phyloP scores from a whole-genome alignment of 208 protist species.

The Crithidia acanthocephali region DNA sequence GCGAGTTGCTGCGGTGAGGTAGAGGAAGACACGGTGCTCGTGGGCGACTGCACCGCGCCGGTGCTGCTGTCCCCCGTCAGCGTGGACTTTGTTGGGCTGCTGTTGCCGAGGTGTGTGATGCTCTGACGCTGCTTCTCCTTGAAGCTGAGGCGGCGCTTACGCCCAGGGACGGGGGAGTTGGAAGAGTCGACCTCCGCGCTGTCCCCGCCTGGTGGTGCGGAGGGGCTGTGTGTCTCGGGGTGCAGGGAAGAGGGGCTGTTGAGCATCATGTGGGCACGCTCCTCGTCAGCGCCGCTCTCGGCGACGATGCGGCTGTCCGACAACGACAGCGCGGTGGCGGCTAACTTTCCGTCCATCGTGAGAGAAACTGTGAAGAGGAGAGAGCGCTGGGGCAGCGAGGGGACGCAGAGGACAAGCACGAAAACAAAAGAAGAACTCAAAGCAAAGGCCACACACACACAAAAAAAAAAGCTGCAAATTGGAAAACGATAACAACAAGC shows the following conservation, averaged over 20 bases:
- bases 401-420: too few relatives aligned
- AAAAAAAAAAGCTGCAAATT: too few relatives aligned
- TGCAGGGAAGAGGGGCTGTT: background rate
- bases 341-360: too few relatives aligned
- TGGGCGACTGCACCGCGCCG: background rate
- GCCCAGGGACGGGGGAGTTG: background rate
- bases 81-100: too few relatives aligned
- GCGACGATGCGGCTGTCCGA: background rate
- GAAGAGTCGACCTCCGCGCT: background rate
- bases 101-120: background rate
- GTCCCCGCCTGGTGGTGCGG: background rate
- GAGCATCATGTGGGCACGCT: background rate
- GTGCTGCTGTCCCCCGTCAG: background rate
- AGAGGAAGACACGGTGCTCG: slow-evolving; percentile 2
- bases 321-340: background rate
- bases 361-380: too few relatives aligned
- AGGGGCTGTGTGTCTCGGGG: background rate
- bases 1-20: background rate
- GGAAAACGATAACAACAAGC: too few relatives aligned
- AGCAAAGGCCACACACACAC: too few relatives aligned
- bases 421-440: too few relatives aligned
- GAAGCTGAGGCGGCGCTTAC: slow-evolving; percentile 26
- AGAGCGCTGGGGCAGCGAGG: too few relatives aligned
- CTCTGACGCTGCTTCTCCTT: slow-evolving; percentile 32
- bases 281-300: background rate